Evolutionary conservation across 768 basidiomycete species (phyloP), one percentile per base, ranked within the genome.

Genomic region (Tubosaeta sp.): DNA sequence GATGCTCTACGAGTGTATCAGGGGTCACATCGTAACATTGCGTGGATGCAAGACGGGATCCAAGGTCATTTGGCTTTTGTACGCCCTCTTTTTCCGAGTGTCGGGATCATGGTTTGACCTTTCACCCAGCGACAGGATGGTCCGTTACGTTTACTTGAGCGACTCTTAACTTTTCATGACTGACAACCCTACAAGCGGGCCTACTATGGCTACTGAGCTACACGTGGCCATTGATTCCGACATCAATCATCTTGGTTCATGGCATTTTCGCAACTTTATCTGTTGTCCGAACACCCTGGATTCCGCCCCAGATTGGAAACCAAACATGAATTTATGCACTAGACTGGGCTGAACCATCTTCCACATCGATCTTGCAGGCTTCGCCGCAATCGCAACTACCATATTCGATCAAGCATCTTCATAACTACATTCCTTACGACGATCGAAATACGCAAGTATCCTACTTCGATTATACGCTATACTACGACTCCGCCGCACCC

Each of bases 41-140:
- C 81, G 90, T 32, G 90, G 90, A 19, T 91, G 89, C 65, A 92
- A 92, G 75, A 90, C 90, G 2, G 90, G 90, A 24, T 91, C 90
- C 1, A 91, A 90, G 64, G 88, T 92, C 61, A 92, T 92, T 62
- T 93, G 90, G 90, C 76, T 93, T 44, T 93, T 93, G 78, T 80
- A 64, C 43, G 77, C 45, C 4, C 43, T 34, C 30, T 22, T 39
- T 39, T 32, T 54, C 39, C 13, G 30, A n/a, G 34, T 16, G 27
- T 49, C 19, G 24, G 16, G 18, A 16, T 22, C 25, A 19, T 30
- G 6, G 40, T 45, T 57, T 56, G 46, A 54, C 35, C 6, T 38
- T 46, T n/a, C 9, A n/a, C 19, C 24, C 54, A 82, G 81, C 57
- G 82, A 83, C 60, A 74, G 79, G 65, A 83, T 82, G 82, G 78